phyloP scores from a whole-genome alignment of 106 monocot species.

The Agapanthus africanus region DNA sequence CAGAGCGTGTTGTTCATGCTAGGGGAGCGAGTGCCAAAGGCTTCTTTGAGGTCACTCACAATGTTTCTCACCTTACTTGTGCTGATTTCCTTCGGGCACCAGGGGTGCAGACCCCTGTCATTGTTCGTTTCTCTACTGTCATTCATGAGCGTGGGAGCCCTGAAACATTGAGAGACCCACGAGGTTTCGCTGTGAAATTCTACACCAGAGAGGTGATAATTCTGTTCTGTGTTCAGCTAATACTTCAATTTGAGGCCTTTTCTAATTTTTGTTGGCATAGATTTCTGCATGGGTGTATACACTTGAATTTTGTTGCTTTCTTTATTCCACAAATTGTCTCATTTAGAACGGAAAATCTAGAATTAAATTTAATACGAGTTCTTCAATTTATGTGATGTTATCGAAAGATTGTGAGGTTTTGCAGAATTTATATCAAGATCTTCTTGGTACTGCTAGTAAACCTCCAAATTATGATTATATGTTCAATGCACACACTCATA shows the following conservation, averaged over 20 bases:
- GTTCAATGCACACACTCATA: background rate
- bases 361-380: background rate
- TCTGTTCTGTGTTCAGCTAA: background rate
- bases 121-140: conserved; percentile 71
- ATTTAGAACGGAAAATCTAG: background rate
- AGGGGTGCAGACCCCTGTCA: conserved; percentile 63
- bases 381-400: background rate
- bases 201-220: conserved; percentile 66
- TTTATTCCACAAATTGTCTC: background rate
- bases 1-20: conserved; percentile 71
- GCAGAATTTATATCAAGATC: conserved; percentile 1
- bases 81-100: conserved; percentile 74
- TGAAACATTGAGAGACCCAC: conserved; percentile 68
- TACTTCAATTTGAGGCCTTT: background rate
- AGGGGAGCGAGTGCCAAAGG: conserved; percentile 79
- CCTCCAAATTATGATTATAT: background rate
- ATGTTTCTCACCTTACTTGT: conserved; percentile 60
- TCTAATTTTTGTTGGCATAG: background rate
- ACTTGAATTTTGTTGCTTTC: background rate
- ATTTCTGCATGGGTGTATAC: background rate
- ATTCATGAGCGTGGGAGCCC: conserved; percentile 78
- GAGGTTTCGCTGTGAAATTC: conserved; percentile 78
- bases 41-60: conserved; percentile 75
- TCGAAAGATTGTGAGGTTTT: background rate
- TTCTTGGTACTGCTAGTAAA: background rate